Base-by-base conservation (phyloP, 202 grass and related monocot species). In the Panicum virgatum region DNA sequence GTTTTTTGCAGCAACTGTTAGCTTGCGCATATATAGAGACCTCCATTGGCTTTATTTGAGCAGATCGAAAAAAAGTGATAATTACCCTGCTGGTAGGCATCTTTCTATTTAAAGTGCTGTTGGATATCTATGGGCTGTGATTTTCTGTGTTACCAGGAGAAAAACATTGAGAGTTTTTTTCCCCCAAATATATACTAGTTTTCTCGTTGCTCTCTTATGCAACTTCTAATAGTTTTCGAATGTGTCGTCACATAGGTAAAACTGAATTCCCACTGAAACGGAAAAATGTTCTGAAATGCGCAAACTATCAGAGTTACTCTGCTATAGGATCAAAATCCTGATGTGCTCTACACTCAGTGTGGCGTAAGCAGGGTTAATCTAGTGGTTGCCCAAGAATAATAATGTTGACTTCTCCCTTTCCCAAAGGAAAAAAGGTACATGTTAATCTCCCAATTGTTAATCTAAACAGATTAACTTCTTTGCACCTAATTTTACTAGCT, bases 141-240 rank as follows among this genome's bases (percentile, higher is more conserved):
- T 64, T 85, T 79, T 72, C 30, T 18, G 40, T 77, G 40, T 77
- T 77, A 27, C 6, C 15, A 12, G 5, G 19, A 50, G 29, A 37
- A 11, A 38, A n/a, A 22, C 69, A 62, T 70, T 39, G 25, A 3
- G 32, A 34, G 29, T 34, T 34, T 34, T 34, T 32, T n/a, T n/a
- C n/a, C 16, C n/a, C n/a, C n/a, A 0, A 0, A 25, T 14, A 44
- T 9, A n/a, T n/a, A n/a, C n/a, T n/a, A 58, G 15, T 74, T n/a
- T 22, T 70, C n/a, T 50, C 3, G 14, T 9, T 12, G 0, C 32
- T 34, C 12, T 67, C 25, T 40, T 65, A 19, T 26, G 12, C 12
- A 37, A 40, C 27, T 72, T 72, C 9, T 11, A 4, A 34, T 34
- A 34, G 0, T 34, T 34, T 34, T 34, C 32, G 32, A 34, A 34